phyloP scores from a whole-genome alignment of 345 rosid species.

The Heritiera littoralis region DNA sequence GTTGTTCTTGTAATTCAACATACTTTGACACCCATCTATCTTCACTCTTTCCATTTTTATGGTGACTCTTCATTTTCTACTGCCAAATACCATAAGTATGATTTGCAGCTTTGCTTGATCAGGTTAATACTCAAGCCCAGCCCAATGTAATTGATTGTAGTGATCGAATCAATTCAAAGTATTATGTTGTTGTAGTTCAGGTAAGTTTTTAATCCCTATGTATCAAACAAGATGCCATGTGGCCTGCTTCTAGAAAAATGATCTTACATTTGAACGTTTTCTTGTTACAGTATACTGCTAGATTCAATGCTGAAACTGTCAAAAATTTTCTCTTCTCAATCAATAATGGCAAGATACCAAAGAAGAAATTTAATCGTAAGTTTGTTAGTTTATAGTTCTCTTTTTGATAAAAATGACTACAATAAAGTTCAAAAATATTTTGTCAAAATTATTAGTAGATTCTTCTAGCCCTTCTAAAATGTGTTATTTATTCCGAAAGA shows the following conservation, averaged over 20 bases:
- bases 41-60: too few relatives aligned
- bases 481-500: not conserved
- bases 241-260: not conserved
- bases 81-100: slow-evolving; percentile 3
- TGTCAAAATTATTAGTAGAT: not conserved
- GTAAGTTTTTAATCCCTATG: slow-evolving; percentile 35
- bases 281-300: slow-evolving; percentile 67
- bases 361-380: slow-evolving; percentile 88
- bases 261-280: slow-evolving; percentile 18
- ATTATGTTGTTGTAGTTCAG: slow-evolving; percentile 84
- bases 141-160: slow-evolving; percentile 69
- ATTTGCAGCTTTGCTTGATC: slow-evolving; percentile 16
- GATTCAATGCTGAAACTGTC: slow-evolving; percentile 81
- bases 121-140: slow-evolving; percentile 88
- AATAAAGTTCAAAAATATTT: not conserved
- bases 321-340: slow-evolving; percentile 63
- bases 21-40: not conserved
- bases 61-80: not conserved
- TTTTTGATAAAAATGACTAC: not conserved
- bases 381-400: slow-evolving; percentile 19
- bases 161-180: slow-evolving; percentile 78
- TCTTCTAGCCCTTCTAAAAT: not conserved
- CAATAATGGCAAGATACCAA: slow-evolving; percentile 70
- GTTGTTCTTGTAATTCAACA: not conserved
- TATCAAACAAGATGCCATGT: slow-evolving; percentile 9